A percentile compares a stretch with the other conserved stretches of the same genome.
Conservation (phyloP, 2,329 filamentous ascomycete species). For the Aspergillaceae sp. region DNA sequence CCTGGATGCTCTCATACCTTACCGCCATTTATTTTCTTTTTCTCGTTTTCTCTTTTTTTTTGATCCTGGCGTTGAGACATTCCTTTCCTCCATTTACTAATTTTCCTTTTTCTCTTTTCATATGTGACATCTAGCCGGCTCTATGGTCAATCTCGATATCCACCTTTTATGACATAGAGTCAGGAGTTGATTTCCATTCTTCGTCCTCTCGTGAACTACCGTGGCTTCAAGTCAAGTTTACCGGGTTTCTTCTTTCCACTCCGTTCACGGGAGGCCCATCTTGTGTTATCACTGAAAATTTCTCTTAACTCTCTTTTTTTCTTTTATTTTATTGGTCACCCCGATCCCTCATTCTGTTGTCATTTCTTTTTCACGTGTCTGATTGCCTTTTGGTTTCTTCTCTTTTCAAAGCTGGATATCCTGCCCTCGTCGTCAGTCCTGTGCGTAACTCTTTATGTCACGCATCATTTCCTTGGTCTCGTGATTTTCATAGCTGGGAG, state of each 20-base stretch:
- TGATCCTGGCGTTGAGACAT: constrained; percentile 27
- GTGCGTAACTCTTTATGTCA: constrained; percentile 25
- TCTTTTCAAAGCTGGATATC: constrained; percentile 31
- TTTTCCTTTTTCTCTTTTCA: constrained; percentile 12
- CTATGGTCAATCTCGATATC: constrained; percentile 20
- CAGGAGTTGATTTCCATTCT: constrained; percentile 13
- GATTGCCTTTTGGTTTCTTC: not conserved
- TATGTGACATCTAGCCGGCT: constrained; percentile 19
- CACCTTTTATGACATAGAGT: constrained; percentile 16
- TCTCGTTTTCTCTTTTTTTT: constrained; percentile 21
- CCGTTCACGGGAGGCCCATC: constrained; percentile 7
- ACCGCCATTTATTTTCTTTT: not conserved
- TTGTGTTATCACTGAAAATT: constrained; percentile 8
- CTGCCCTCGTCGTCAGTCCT: constrained; percentile 19
- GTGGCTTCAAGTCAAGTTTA: constrained; percentile 2
- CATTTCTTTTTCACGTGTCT: constrained; percentile 13
- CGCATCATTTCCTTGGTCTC: constrained; percentile 20
- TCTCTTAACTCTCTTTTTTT: constrained; percentile 10
- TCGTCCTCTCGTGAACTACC: constrained; percentile 3
- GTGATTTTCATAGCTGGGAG: constrained; percentile 14
- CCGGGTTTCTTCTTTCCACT: constrained; percentile 5
- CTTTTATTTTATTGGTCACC: constrained; percentile 12
- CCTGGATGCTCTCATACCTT: constrained; percentile 7
- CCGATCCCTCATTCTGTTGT: constrained; percentile 9
- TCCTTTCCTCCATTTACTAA: constrained; percentile 20